Evolutionary conservation across 805 yeast species (phyloP).

Genomic region (Kluyveromyces wickerhamii): DNA sequence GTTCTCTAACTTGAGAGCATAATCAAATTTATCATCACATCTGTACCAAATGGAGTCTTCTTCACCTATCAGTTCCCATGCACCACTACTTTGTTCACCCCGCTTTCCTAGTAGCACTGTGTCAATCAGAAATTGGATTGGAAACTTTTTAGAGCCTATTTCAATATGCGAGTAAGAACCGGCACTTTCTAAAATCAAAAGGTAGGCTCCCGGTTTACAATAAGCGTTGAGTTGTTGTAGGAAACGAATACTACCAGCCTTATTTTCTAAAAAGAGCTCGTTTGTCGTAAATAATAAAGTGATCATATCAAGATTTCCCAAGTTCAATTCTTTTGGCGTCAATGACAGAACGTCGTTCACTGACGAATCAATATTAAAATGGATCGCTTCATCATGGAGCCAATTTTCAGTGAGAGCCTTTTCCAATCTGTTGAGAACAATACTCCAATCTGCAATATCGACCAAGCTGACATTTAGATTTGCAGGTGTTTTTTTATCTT

Average conservation of each 20-base stretch:
- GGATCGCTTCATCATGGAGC: conserved; percentile 37
- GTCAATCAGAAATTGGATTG: conserved; percentile 74
- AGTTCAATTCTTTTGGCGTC: conserved; percentile 18
- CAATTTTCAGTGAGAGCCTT: conserved; percentile 42
- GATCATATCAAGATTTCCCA: conserved; percentile 39
- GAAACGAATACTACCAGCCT: conserved; percentile 49
- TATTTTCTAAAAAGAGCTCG: conserved; percentile 69
- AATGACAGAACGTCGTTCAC: conserved; percentile 33
- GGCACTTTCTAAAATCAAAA: conserved; percentile 78
- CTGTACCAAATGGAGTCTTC: conserved; percentile 83
- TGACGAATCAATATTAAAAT: conserved; percentile 29
- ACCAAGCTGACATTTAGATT: conserved; percentile 44
- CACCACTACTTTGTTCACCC: conserved; percentile 37
- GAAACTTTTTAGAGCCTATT: conserved; percentile 70
- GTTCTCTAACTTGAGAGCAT: conserved; percentile 68
- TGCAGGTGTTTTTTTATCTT: conserved; percentile 3
- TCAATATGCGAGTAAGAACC: conserved; percentile 80
- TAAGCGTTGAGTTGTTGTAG: conserved; percentile 42
- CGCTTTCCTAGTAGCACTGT: conserved; percentile 54
- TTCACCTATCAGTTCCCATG: conserved; percentile 58
- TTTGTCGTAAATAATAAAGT: conserved; percentile 81
- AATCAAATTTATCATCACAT: conserved; percentile 42
- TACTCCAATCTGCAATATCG: conserved; percentile 76
- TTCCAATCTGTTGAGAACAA: conserved; percentile 40
- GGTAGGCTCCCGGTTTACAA: conserved; percentile 49